Percentiles rank a stretch among this genome's conserved stretches.
Conservation (phyloP, 805 yeast species). For the Myxozyma melibiosi region DNA sequence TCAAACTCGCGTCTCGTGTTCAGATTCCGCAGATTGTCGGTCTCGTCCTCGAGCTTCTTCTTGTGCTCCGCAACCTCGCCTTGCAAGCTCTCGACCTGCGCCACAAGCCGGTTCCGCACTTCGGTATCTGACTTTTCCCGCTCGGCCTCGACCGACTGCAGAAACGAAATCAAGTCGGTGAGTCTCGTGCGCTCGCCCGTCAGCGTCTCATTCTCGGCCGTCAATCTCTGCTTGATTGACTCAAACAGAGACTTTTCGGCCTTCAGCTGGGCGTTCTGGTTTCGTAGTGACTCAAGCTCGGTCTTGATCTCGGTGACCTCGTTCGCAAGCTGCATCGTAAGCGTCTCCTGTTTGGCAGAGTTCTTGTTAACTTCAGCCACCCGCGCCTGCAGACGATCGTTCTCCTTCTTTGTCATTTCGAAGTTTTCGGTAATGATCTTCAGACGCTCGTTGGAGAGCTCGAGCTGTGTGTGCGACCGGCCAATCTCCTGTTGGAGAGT, state of each 20-base stretch:
- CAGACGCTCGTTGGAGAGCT: constrained; percentile 56
- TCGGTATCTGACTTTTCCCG: constrained; percentile 57
- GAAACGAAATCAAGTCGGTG: constrained; percentile 57
- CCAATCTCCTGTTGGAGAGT: constrained; percentile 55
- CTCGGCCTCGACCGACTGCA: constrained; percentile 65
- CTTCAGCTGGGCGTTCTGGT: constrained; percentile 52
- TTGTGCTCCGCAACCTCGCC: constrained; percentile 50
- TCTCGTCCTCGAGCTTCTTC: constrained; percentile 51
- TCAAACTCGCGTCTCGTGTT: constrained; percentile 61
- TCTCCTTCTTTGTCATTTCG: constrained; percentile 50
- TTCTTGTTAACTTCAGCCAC: constrained; percentile 48
- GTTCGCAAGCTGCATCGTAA: constrained; percentile 52
- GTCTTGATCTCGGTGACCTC: constrained; percentile 60
- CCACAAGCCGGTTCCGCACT: constrained; percentile 52
- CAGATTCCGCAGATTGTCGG: constrained; percentile 55
- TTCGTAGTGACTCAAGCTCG: constrained; percentile 47
- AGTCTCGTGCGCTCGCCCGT: constrained; percentile 61
- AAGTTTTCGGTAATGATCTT: constrained; percentile 48
- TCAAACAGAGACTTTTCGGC: constrained; percentile 59
- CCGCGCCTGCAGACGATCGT: constrained; percentile 48
- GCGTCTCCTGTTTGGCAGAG: constrained; percentile 52
- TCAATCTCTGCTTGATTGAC: constrained; percentile 53
- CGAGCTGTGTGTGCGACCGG: constrained; percentile 55
- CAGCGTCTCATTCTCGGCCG: constrained; percentile 55
- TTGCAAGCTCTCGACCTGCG: constrained; percentile 55